Percentiles rank a stretch among this genome's conserved stretches.
These are phyloP conservation scores for Petrea volubilis DNA, from an alignment of 257 asterid genomes.

Conservation along the genomic window DNA sequence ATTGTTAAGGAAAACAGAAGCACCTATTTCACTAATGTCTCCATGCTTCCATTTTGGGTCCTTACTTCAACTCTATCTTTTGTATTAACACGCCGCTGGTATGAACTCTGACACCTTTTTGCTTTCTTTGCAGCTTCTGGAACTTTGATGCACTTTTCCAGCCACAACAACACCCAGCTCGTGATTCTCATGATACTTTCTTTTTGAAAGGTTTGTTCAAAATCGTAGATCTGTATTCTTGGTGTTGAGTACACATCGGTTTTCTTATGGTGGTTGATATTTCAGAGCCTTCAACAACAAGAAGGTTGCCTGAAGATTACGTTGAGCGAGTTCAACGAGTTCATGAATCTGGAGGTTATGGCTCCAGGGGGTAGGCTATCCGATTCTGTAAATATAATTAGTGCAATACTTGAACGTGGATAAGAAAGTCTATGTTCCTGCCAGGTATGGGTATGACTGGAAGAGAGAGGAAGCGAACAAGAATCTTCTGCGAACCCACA, in stretches of 20 bases:
- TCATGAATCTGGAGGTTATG: conserved; percentile 93
- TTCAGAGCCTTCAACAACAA: conserved; percentile 83
- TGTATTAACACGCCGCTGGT: neutral
- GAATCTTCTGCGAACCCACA: conserved; percentile 96
- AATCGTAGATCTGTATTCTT: conserved; percentile 21
- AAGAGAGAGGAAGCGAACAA: conserved; percentile 96
- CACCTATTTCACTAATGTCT: neutral
- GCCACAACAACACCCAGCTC: conserved; percentile 99
- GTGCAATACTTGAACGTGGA: conserved; percentile 16
- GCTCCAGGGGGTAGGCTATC: conserved; percentile 82
- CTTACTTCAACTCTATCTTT: neutral
- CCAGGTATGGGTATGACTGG: conserved; percentile 91
- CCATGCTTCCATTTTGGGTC: neutral
- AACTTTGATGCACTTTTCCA: conserved; percentile 99
- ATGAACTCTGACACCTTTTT: conserved; percentile 4
- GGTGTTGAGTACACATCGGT: neutral
- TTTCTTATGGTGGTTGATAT: conserved; percentile 25
- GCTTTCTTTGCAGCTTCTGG: conserved; percentile 71
- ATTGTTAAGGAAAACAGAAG: neutral
- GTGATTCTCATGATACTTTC: conserved; percentile 99
- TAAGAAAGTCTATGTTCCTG: neutral
- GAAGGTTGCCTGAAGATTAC: conserved; percentile 84
- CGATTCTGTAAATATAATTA: neutral
- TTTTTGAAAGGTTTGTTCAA: conserved; percentile 70
- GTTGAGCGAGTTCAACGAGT: conserved; percentile 83